These are phyloP conservation scores for Cutaneotrichosporon dermatis DNA, from an alignment of 1,284 basidiomycete genomes.

Conservation along the genomic window DNA sequence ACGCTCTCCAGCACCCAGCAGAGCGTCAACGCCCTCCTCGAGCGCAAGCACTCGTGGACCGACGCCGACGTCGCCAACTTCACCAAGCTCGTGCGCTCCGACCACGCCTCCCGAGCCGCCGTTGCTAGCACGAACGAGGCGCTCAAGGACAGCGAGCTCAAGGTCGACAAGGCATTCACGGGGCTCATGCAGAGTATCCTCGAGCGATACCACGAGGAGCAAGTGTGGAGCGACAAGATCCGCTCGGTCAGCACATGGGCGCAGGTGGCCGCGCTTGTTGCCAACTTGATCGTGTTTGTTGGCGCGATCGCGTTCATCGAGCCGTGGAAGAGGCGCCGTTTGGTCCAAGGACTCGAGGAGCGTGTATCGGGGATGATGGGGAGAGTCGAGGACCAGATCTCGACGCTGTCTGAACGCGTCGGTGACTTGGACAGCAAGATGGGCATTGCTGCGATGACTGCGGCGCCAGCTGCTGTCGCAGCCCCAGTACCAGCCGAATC, in stretches of 20 bases:
- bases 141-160: conserved; percentile 64
- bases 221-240: conserved; percentile 97
- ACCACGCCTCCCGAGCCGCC: conserved; percentile 74
- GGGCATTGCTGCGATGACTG: not conserved
- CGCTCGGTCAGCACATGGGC: conserved; percentile 87
- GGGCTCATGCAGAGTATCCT: conserved; percentile 80
- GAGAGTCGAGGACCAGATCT: conserved; percentile 61
- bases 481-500: too few relatives aligned
- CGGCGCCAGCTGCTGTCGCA: too few relatives aligned
- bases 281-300: conserved; percentile 83
- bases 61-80: conserved; percentile 75
- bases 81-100: conserved; percentile 77
- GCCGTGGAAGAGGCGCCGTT: conserved; percentile 80
- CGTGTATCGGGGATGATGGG: conserved; percentile 69
- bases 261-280: conserved; percentile 69
- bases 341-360: conserved; percentile 81
- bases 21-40: conserved; percentile 83
- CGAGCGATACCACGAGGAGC: conserved; percentile 87
- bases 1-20: conserved; percentile 74
- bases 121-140: conserved; percentile 64
- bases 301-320: conserved; percentile 82
- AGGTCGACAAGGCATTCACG: conserved; percentile 77
- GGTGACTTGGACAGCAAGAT: conserved; percentile 20
- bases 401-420: conserved; percentile 33
- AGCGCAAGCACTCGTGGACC: conserved; percentile 76